A percentile compares a stretch with the other conserved stretches of the same genome.
Evolutionary conservation across 257 asterid genomes (phyloP).

Genomic region (Plantago ovata): DNA sequence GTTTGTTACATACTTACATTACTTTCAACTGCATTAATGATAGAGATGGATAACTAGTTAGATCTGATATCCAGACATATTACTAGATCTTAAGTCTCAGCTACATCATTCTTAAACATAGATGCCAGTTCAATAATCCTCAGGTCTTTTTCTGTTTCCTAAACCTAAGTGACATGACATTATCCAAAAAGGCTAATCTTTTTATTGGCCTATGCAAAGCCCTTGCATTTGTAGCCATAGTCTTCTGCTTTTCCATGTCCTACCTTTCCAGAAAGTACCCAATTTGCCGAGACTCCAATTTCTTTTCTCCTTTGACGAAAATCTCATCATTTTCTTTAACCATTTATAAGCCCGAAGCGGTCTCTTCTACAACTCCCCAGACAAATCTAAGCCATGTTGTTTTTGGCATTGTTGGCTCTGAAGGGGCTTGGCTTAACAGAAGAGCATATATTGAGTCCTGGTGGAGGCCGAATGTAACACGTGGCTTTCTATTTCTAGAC

Average conservation of each 20-base stretch:
- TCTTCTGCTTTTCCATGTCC: conserved; percentile 21
- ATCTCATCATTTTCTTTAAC: background rate
- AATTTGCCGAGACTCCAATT: conserved; percentile 24
- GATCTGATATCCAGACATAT: too few relatives aligned
- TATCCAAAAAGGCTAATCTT: background rate
- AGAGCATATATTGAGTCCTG: conserved; percentile 50
- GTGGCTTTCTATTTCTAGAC: conserved; percentile 46
- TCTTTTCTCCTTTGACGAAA: conserved; percentile 12
- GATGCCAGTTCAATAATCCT: too few relatives aligned
- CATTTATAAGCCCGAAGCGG: background rate
- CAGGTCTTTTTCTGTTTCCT: too few relatives aligned
- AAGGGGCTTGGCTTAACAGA: conserved; percentile 40
- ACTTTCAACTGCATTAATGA: too few relatives aligned
- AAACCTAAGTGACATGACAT: background rate
- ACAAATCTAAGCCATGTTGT: conserved; percentile 43
- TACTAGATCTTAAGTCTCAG: too few relatives aligned
- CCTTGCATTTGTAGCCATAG: conserved; percentile 19
- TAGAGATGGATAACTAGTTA: too few relatives aligned
- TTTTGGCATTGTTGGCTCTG: conserved; percentile 57
- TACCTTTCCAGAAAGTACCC: conserved; percentile 23
- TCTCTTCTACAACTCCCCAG: conserved; percentile 1
- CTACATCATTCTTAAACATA: too few relatives aligned
- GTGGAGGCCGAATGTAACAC: conserved; percentile 60
- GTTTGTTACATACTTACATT: too few relatives aligned
- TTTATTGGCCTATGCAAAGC: conserved; percentile 26